These are phyloP conservation scores for Pseudocercospora pini-densiflorae DNA, from an alignment of 2,329 filamentous ascomycete genomes.

Conservation along the genomic window DNA sequence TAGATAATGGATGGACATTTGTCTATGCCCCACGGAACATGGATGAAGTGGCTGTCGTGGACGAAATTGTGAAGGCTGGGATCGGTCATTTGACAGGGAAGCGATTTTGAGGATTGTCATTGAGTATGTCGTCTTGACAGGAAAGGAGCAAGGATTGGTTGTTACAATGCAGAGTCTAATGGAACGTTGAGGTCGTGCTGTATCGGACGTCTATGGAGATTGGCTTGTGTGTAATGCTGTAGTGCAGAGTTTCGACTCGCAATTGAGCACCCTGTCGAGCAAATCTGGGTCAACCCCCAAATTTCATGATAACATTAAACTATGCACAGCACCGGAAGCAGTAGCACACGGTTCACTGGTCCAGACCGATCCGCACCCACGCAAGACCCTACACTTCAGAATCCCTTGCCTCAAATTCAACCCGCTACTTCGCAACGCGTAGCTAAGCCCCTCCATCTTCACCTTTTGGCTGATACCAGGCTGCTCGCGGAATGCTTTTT, in stretches of 20 bases:
- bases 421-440: slow-evolving; percentile 16
- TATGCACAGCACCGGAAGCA: not conserved
- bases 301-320: not conserved
- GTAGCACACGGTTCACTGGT: not conserved
- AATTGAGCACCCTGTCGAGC: too few species aligned
- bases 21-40: slow-evolving; percentile 45
- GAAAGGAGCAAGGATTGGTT: too few species aligned
- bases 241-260: too few species aligned
- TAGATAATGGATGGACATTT: slow-evolving; percentile 23
- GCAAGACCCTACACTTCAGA: slow-evolving; percentile 2
- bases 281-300: too few species aligned
- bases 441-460: slow-evolving; percentile 22
- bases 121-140: too few species aligned
- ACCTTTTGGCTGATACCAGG: slow-evolving; percentile 24
- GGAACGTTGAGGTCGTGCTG: too few species aligned
- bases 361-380: not conserved
- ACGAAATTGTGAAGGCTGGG: slow-evolving; percentile 24
- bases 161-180: too few species aligned
- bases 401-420: slow-evolving; percentile 18
- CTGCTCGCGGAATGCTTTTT: slow-evolving; percentile 21
- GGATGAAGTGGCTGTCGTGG: slow-evolving; percentile 24
- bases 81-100: slow-evolving; percentile 21
- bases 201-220: too few species aligned
- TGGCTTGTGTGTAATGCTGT: too few species aligned
- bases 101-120: slow-evolving; percentile 4